Base-by-base conservation (phyloP, 1,284 basidiomycete species). In the Calocybe gambosa region DNA sequence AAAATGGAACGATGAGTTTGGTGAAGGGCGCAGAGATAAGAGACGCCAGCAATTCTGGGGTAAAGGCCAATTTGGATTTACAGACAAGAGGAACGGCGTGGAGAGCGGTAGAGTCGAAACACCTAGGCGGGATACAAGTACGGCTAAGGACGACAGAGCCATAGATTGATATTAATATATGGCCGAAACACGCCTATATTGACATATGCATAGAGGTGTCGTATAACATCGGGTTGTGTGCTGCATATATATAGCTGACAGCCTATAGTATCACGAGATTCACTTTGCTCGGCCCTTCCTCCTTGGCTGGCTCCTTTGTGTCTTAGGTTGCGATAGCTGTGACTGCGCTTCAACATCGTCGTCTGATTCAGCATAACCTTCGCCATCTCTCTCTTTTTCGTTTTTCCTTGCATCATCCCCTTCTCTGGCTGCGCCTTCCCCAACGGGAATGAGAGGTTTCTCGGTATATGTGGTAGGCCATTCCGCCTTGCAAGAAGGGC, bases 1-100 rank as follows among this genome's bases (percentile, higher is more conserved):
- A 39, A 91, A 85, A 65, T 95, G 91, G 91, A 92, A 93, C 50
- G 86, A 92, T 37, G 86, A 93, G 62, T 94, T 92, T 62, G 92
- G 91, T 23, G 90, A 93, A 59, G 87, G 86, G 4, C 70, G 77
- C 25, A 78, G 73, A 58, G 72, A 74, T 42, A 73, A 73, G 49
- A 77, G 74, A 56, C 79, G 75, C 48, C 70, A 74, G 57, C 75
- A 78, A 55, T 79, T 85, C 36, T 88, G 83, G 85, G 84, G 85
- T 16, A 83, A 79, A 61, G 85, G 79, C 44, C 69, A 70, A 45
- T 87, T 89, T 57, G 86, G 87, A 23, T 89, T 89, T 61, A 73
- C 73, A 8, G 70, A 80, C 58, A 64, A 64, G 50, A 57, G 58
- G 9, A 59, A 61, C 41, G 53, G 52, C 36, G 62, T 59, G 8